Evolutionary conservation across 2,329 filamentous ascomycete genomes (phyloP).

Genomic region (Endocalyx cinctus): DNA sequence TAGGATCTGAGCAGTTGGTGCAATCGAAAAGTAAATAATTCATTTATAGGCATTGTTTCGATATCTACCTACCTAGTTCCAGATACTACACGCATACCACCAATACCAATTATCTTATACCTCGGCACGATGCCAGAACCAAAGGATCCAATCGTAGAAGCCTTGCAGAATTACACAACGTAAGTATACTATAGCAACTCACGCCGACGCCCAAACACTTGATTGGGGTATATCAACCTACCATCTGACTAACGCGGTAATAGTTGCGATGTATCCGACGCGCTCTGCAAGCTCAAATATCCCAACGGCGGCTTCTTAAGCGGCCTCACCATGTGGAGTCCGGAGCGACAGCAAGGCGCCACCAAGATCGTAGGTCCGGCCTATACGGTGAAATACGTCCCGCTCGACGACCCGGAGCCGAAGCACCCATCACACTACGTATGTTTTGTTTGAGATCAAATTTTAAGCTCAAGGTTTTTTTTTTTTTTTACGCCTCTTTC

Average conservation of each 20-base stretch:
- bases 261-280: slow-evolving; percentile 32
- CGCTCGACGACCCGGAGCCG: slow-evolving; percentile 39
- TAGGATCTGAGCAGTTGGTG: no score
- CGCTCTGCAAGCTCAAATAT: slow-evolving; percentile 43
- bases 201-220: no score
- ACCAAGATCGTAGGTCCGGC: slow-evolving; percentile 52
- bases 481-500: no score
- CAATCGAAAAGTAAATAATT: no score
- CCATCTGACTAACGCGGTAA: no score
- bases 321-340: slow-evolving; percentile 51
- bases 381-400: slow-evolving; percentile 50
- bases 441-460: no score
- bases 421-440: slow-evolving; percentile 45
- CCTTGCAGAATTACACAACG: slow-evolving; percentile 30
- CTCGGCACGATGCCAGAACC: slow-evolving; percentile 14
- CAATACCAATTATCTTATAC: no score
- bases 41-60: no score
- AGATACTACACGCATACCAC: no score
- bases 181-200: slow-evolving; percentile 11
- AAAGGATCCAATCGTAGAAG: slow-evolving; percentile 25
- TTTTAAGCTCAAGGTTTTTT: no score
- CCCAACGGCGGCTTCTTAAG: slow-evolving; percentile 49
- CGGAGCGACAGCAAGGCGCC: slow-evolving; percentile 41
- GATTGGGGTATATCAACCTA: no score
- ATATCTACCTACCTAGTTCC: no score